Conservation (phyloP, 768 basidiomycete species). For the Leccinum rimulosum region DNA sequence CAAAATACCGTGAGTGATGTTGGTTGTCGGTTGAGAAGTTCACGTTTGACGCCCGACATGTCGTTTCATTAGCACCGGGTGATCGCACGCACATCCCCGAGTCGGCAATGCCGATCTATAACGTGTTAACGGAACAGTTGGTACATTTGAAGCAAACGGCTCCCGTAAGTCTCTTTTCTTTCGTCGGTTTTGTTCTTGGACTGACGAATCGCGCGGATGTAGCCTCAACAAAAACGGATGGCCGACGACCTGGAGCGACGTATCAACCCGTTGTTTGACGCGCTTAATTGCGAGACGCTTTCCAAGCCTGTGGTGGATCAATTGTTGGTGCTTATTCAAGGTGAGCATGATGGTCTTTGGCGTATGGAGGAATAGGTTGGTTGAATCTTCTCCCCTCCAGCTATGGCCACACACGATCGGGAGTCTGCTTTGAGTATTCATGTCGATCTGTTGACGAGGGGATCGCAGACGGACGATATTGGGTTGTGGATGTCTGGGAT, state of each 20-base stretch:
- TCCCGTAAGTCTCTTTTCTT: constrained; percentile 55
- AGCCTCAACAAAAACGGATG: constrained; percentile 83
- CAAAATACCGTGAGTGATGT: constrained; percentile 58
- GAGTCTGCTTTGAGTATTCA: constrained; percentile 81
- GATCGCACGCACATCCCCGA: constrained; percentile 92
- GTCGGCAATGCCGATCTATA: constrained; percentile 58
- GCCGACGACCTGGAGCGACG: constrained; percentile 86
- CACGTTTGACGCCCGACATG: background rate
- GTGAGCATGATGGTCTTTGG: constrained; percentile 39
- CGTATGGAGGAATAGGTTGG: background rate
- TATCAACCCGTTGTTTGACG: constrained; percentile 83
- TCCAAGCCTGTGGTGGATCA: constrained; percentile 69
- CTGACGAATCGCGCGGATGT: constrained; percentile 4
- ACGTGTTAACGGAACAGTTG: constrained; percentile 62
- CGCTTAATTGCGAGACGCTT: constrained; percentile 88
- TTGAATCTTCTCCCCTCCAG: constrained; percentile 36
- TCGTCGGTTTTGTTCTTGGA: background rate
- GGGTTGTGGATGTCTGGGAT: constrained; percentile 85
- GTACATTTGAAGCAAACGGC: constrained; percentile 66
- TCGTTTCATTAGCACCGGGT: constrained; percentile 61
- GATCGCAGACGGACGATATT: constrained; percentile 81
- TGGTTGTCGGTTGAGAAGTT: background rate
- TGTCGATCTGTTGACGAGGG: constrained; percentile 78
- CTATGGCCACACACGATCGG: constrained; percentile 78
- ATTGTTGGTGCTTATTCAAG: constrained; percentile 66